A percentile compares a stretch with the other conserved stretches of the same genome.
Conservation (phyloP, 768 basidiomycete genomes). For the Trametes coccinea region DNA sequence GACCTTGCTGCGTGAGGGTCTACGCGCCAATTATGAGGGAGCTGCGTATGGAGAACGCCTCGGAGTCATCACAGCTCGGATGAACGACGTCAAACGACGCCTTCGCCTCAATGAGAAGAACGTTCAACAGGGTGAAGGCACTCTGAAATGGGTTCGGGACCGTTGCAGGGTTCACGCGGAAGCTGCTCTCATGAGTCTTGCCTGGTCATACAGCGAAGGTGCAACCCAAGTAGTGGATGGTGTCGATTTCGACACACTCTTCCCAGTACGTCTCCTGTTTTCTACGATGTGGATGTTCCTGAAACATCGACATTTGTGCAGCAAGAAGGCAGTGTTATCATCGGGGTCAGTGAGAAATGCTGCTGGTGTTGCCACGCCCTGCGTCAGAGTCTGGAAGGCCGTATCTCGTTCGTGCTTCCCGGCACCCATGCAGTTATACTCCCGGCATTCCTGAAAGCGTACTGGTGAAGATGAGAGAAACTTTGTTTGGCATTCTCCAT, state of each 20-base stretch:
- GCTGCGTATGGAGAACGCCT: too few species aligned
- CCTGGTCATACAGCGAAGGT: background rate
- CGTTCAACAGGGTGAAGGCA: background rate
- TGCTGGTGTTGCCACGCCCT: background rate
- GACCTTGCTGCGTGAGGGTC: background rate
- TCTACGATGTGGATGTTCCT: background rate
- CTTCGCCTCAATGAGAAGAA: background rate
- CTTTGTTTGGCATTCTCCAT: too few species aligned
- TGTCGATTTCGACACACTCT: background rate
- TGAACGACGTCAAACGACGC: background rate
- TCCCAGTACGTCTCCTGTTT: background rate
- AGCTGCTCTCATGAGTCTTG: background rate
- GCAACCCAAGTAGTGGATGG: background rate
- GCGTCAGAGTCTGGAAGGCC: background rate
- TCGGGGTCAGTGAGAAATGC: background rate
- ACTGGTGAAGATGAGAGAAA: background rate
- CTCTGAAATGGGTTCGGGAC: too few species aligned
- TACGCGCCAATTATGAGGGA: background rate
- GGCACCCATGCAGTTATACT: background rate
- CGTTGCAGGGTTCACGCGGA: background rate
- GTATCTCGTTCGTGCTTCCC: background rate
- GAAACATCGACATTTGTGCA: background rate
- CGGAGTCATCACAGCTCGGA: background rate
- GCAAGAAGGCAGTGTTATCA: background rate
- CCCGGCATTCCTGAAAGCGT: background rate